Evolutionary conservation across 345 rosid species (phyloP).

Genomic region (Erodium maritimum): DNA sequence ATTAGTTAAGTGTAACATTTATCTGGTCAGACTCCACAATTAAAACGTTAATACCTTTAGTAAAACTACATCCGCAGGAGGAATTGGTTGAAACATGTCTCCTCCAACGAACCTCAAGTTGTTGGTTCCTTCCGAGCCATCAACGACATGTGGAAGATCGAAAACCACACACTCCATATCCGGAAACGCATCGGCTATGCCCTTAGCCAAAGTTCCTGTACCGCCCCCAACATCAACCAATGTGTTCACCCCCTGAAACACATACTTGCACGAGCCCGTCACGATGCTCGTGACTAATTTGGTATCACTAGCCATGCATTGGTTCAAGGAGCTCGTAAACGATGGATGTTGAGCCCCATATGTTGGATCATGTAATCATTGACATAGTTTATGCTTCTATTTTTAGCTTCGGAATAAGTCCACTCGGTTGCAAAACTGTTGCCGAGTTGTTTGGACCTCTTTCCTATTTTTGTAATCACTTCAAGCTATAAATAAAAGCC

Average conservation of each 20-base stretch:
- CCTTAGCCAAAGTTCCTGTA: slow-evolving; percentile 16
- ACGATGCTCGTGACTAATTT: slow-evolving; percentile 4
- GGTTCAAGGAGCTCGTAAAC: slow-evolving; percentile 11
- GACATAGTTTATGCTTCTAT: too few relatives aligned
- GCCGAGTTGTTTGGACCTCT: too few relatives aligned
- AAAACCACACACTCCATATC: slow-evolving; percentile 16
- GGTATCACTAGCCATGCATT: slow-evolving; percentile 23
- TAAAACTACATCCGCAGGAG: slow-evolving; percentile 18
- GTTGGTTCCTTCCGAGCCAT: slow-evolving; percentile 8
- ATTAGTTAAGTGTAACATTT: too few relatives aligned
- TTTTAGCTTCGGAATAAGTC: too few relatives aligned
- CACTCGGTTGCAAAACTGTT: too few relatives aligned
- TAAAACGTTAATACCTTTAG: too few relatives aligned
- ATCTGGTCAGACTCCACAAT: too few relatives aligned
- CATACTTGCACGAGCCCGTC: slow-evolving; percentile 1
- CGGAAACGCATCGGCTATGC: slow-evolving; percentile 14
- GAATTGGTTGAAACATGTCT: slow-evolving; percentile 24
- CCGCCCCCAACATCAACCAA: slow-evolving; percentile 29
- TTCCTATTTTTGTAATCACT: too few relatives aligned
- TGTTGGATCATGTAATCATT: too few relatives aligned
- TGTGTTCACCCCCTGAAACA: slow-evolving; percentile 18
- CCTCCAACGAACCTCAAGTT: slow-evolving; percentile 26
- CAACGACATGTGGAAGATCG: slow-evolving; percentile 11
- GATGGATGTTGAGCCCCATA: slow-evolving; percentile 6
- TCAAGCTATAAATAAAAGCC: too few relatives aligned